Base-by-base conservation (phyloP, 352 stramenopile species). In the Globisporangium emineosum region DNA sequence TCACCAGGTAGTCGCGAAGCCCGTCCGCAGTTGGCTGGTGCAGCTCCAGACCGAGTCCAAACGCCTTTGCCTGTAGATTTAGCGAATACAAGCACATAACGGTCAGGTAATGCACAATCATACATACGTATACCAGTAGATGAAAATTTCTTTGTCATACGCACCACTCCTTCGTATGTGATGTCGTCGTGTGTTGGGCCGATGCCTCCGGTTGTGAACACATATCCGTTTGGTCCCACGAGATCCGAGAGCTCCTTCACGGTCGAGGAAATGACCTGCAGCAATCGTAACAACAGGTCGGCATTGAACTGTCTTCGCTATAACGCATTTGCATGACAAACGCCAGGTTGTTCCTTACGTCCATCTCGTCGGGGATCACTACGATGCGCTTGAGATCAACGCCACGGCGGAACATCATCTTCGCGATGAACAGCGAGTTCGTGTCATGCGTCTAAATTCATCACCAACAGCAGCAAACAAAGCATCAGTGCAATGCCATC, bases 181-280 rank as follows among this genome's bases (percentile, higher is more conserved):
- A 95, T 93, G 66, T 95, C 87, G 69, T 95, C 87, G 54, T 95
- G 87, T 10, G 87, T 95, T 12, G 85, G 87, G 5, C 87, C 87
- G 42, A 95, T 93, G 23, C 86, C 86, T 63, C 86, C 86, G 15
- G 86, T 93, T 19, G 86, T 93, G 73, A 95, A 80, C n/a, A 95
- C 85, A 56, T 91, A 95, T 40, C 86, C 86, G n/a, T 57, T 79
- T 15, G 77, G 74, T 0, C 86, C 84, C 4, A 95, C 86, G 13
- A 90, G 73, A 12, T 89, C 73, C 23, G 83, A 93, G 15, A 96
- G 70, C 23, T 89, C 66, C 60, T 89, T 80, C 27, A 96, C 83
- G 2, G 83, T 93, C 15, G 73, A 79, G 0, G 83, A 62, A 53
- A 96, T 96, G 3, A 76, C 77, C 82, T 91, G 60, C 0, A 29